phyloP scores from a whole-genome alignment of 345 rosid genomes.

The Eucalyptus albens region DNA sequence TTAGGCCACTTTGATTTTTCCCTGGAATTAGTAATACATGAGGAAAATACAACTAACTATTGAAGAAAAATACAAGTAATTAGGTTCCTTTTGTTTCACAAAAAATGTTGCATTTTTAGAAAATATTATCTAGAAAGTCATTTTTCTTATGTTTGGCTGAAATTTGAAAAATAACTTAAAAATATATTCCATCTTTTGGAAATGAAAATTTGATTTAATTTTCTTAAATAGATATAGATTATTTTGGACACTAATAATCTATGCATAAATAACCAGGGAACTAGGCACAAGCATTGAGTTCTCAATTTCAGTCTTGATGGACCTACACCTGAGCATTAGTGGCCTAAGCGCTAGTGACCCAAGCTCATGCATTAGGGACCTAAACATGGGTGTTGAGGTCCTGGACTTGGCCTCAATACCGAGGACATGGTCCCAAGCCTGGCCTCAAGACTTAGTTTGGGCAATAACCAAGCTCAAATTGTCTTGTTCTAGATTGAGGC shows the following conservation, averaged over 20 bases:
- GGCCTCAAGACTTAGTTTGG: neutral
- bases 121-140: neutral
- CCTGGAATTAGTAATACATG: neutral
- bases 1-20: neutral
- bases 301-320: neutral
- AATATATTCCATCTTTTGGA: neutral
- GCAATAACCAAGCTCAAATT: neutral
- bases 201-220: no score
- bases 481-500: neutral
- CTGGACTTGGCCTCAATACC: neutral
- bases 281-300: neutral
- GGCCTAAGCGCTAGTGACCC: neutral
- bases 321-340: fast-evolving
- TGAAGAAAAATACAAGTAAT: neutral
- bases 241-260: fast-evolving
- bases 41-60: neutral
- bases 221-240: no score
- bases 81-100: neutral
- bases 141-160: neutral
- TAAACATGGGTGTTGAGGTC: neutral
- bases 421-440: neutral
- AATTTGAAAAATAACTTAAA: neutral
- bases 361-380: neutral
- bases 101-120: no score
- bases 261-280: fast-evolving